These are phyloP conservation scores for Cadophora malorum DNA, from an alignment of 2,329 filamentous ascomycete species.

Conservation along the genomic window DNA sequence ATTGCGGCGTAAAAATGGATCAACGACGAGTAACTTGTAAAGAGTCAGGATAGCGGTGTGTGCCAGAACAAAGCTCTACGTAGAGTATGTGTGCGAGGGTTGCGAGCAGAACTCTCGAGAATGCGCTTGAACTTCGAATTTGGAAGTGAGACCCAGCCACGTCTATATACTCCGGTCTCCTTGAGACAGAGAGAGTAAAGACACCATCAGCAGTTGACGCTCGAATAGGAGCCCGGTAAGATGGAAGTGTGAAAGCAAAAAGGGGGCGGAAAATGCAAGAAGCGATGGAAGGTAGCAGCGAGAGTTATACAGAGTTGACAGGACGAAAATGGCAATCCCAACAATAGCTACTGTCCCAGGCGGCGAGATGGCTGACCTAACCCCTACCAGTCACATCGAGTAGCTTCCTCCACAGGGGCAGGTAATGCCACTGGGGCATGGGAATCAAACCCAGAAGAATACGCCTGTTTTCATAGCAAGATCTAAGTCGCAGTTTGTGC, in stretches of 20 bases:
- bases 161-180: slow-evolving; percentile 18
- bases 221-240: slow-evolving; percentile 5
- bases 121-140: slow-evolving; percentile 2
- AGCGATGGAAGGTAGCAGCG: neutral
- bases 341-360: slow-evolving; percentile 17
- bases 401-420: slow-evolving; percentile 20
- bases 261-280: slow-evolving; percentile 23
- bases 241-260: neutral
- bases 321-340: slow-evolving; percentile 17
- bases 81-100: neutral
- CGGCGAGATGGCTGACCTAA: slow-evolving; percentile 25
- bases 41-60: neutral
- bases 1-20: neutral
- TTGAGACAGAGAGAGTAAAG: neutral
- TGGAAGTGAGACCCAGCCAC: slow-evolving; percentile 5
- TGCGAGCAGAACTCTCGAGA: neutral
- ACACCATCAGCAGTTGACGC: neutral
- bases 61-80: neutral
- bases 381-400: slow-evolving; percentile 20
- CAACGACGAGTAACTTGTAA: neutral
- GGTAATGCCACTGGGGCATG: neutral
- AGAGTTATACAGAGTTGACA: slow-evolving; percentile 1
- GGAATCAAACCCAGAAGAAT: neutral
- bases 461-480: slow-evolving; percentile 11
- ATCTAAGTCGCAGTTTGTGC: slow-evolving; percentile 8